Evolutionary conservation across 2,329 filamentous ascomycete species (phyloP), one percentile per base, ranked within the genome.

Genomic region (Pseudogymnoascus pannorum): DNA sequence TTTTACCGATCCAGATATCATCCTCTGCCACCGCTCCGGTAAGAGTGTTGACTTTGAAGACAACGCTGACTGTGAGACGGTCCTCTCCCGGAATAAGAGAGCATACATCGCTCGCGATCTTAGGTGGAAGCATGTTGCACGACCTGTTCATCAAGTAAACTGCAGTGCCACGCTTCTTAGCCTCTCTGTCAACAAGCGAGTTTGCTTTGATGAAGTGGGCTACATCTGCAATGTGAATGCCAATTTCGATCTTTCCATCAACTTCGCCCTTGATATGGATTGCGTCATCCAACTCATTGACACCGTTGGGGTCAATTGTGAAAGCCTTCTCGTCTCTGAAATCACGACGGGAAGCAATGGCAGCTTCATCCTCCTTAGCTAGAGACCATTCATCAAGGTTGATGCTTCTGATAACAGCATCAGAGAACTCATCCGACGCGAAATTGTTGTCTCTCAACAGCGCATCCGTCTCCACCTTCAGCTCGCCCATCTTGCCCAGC

Each of bases 391-490:
- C 90, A 66, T 96, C 91, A 67, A 92, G 88, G 38, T 91, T 91
- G 66, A 97, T 90, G 72, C 91, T 97, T 74, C 93, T 92, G 66
- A 96, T 78, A 57, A 99, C 94, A 61, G 94, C 93, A 70, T 99
- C 94, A 4, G 93, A 96, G 75, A 99, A 99, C 67, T 97, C 94
- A 71, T 99, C 94, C 0, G 92, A 92, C 12, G 90, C 89, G 72
- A 99, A 99, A 79, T 99, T 99, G 83, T 99, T 99, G 79, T 99
- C 94, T 64, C 94, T 88, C 59, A 99, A 84, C 62, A 99, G 84
- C 62, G 94, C 94, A 78, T 99, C 94, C 2, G 94, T 99, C 78
- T 99, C 94, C 62, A 99, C 93, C 78, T 92, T 96, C 68, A 96
- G 82, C 73, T 99, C 92, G 67, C 94, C 94, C 90, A 97, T 97